Evolutionary conservation across 2,329 filamentous ascomycete species (phyloP).

Genomic region (Colletotrichum sp.): DNA sequence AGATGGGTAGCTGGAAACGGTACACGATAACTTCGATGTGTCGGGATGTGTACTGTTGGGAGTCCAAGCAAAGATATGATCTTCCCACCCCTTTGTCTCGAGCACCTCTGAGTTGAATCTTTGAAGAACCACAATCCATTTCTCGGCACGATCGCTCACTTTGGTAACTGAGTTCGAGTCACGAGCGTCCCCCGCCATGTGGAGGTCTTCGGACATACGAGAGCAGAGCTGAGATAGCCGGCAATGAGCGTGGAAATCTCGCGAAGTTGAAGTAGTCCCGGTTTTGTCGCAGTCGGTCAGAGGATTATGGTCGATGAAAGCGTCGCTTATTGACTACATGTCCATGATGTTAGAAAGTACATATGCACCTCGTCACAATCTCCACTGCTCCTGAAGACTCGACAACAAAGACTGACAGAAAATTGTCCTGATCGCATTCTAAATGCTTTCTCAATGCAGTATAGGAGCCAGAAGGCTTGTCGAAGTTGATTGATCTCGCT

Average conservation of each 20-base stretch:
- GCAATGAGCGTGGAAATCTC: not conserved
- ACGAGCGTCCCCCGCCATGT: not conserved
- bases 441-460: not conserved
- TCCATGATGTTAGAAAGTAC: not conserved
- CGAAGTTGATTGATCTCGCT: not conserved
- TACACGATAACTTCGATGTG: not conserved
- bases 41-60: not conserved
- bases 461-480: not conserved
- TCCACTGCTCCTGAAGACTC: not conserved
- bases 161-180: not conserved
- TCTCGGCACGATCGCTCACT: not conserved
- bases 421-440: not conserved
- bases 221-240: not conserved
- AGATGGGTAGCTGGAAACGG: not conserved
- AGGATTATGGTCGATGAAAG: not conserved
- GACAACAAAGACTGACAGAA: not conserved
- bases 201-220: not conserved
- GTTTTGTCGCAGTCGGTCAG: not conserved
- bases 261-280: fast-evolving
- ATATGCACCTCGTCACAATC: not conserved
- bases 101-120: not conserved
- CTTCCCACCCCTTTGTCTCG: not conserved
- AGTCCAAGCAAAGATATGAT: not conserved
- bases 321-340: not conserved
- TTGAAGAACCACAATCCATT: not conserved